Base-by-base conservation (phyloP, 2,329 filamentous ascomycete species). In the Penicillium sp. region DNA sequence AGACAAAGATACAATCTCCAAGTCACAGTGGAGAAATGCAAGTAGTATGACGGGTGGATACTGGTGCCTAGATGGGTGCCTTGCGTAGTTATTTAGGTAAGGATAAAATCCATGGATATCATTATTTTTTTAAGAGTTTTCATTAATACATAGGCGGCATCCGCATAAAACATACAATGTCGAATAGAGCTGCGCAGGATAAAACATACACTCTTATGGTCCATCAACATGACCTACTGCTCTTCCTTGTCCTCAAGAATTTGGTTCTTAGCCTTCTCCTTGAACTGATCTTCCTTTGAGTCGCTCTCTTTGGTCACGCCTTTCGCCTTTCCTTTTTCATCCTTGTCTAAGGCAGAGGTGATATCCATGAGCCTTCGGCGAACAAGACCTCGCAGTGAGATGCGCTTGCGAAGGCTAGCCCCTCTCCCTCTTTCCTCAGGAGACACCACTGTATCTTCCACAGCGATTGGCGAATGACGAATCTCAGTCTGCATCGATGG, bases 351-450 rank as follows among this genome's bases (percentile, higher is more conserved):
- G 2, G 9, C 22, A 3, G 51, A 16, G 9, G 45, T 45, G 3
- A 51, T 49, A 24, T 54, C 43, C 19, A 58, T 52, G 7, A 52
- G 19, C 26, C 54, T 55, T 13, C 60, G 58, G 21, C 43, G 57
- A 11, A 66, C 31, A 47, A 64, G 52, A 42, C 35, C 56, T 7
- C 52, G 50, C 19, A 66, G 46, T n/a, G 55, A 61, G 22, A 59
- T 55, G 42, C 49, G 58, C 54, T 57, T 58, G 11, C 52, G 56
- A 31, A 54, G 52, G 29, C 48, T 33, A 16, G 11, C 13, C 1
- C 31, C 59, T 55, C 3, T 60, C 49, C 59, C 58, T 59, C 10
- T 64, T 57, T 68, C 26, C 27, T 19, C 42, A 7, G 53, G 24
- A 24, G 37, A 24, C 10, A 29, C 26, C 19, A 24, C 13, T 45